A percentile compares a stretch with the other conserved stretches of the same genome.
Conservation (phyloP, 495 filamentous ascomycete species). For the Parathielavia appendiculata region DNA sequence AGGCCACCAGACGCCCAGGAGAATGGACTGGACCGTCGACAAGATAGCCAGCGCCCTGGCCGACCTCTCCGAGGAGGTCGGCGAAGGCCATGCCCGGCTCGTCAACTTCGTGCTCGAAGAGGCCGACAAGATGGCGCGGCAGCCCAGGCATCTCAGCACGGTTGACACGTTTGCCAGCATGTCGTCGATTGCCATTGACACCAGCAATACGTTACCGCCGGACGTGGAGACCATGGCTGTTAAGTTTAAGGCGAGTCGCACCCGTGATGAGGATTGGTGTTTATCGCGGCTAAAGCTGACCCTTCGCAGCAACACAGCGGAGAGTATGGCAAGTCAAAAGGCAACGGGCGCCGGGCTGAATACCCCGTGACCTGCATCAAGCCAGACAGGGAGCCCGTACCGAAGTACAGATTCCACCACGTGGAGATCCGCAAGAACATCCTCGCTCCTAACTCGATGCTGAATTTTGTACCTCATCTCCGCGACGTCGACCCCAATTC, state of each 20-base stretch:
- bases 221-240: slow-evolving; percentile 30
- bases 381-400: slow-evolving; percentile 37
- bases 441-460: slow-evolving; percentile 44
- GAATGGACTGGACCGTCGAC: slow-evolving; percentile 34
- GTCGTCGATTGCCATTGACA: slow-evolving; percentile 24
- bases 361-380: slow-evolving; percentile 38
- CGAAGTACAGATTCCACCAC: slow-evolving; percentile 44
- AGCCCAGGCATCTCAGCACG: slow-evolving; percentile 33
- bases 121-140: slow-evolving; percentile 34
- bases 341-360: slow-evolving; percentile 29
- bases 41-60: slow-evolving; percentile 33
- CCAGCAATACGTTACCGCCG: slow-evolving; percentile 8
- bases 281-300: slow-evolving; percentile 9
- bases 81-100: slow-evolving; percentile 36
- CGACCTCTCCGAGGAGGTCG: slow-evolving; percentile 30
- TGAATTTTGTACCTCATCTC: slow-evolving; percentile 46
- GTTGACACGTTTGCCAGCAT: slow-evolving; percentile 40
- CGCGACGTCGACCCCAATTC: slow-evolving; percentile 42
- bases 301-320: slow-evolving; percentile 27
- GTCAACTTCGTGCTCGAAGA: slow-evolving; percentile 37
- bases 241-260: slow-evolving; percentile 38
- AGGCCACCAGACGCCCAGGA: slow-evolving; percentile 30
- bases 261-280: background rate
- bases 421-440: slow-evolving; percentile 49
- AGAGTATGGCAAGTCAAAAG: slow-evolving; percentile 35